Conservation (phyloP, 495 filamentous ascomycete genomes). For the Physcia stellaris region DNA sequence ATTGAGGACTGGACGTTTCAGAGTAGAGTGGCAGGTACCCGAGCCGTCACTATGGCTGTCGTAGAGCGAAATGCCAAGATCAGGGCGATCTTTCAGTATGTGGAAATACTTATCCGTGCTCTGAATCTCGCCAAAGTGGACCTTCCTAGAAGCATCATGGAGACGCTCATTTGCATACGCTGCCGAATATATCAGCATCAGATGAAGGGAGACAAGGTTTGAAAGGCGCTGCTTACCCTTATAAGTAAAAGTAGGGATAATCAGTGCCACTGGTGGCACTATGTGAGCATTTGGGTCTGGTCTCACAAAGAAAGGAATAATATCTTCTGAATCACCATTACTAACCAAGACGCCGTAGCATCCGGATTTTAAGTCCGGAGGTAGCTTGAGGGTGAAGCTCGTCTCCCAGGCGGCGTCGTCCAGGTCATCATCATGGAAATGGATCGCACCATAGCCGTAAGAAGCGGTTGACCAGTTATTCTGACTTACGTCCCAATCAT, state of each 20-base stretch:
- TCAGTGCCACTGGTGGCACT: conserved; percentile 13
- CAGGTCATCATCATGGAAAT: conserved; percentile 12
- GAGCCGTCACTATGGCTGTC: conserved; percentile 19
- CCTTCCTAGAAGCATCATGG: conserved; percentile 12
- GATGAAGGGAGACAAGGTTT: neutral
- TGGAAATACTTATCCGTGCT: conserved; percentile 8
- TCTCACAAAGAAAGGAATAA: conserved; percentile 7
- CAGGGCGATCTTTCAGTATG: conserved; percentile 7
- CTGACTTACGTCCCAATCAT: conserved; percentile 14
- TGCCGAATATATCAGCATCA: neutral
- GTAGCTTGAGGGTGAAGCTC: conserved; percentile 1
- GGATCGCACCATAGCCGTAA: conserved; percentile 16
- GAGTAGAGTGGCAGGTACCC: conserved; percentile 11
- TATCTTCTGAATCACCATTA: conserved; percentile 8
- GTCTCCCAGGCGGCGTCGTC: conserved; percentile 9
- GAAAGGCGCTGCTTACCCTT: conserved; percentile 1
- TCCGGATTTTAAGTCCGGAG: conserved; percentile 2
- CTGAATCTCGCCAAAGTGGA: conserved; percentile 10
- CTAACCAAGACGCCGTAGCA: conserved; percentile 9
- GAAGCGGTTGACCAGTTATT: conserved; percentile 6
- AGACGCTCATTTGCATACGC: conserved; percentile 21
- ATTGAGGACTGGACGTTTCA: conserved; percentile 18
- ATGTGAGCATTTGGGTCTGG: neutral
- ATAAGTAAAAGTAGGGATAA: conserved; percentile 18
- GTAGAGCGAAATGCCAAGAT: conserved; percentile 18